phyloP scores from a whole-genome alignment of 2,329 filamentous ascomycete species.

The Alternaria sp. region DNA sequence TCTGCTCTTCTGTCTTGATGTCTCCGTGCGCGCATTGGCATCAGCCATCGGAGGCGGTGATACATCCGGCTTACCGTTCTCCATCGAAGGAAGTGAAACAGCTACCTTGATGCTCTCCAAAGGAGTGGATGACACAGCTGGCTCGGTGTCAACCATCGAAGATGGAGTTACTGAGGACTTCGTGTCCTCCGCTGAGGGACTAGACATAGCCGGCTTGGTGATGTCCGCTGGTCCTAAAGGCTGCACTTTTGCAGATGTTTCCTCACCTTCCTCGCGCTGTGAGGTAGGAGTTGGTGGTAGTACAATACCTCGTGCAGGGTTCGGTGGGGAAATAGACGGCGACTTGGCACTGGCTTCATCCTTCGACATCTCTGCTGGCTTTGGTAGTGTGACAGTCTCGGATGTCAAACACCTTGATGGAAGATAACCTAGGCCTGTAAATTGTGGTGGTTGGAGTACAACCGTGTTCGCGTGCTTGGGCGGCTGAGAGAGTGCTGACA shows the following conservation, averaged over 20 bases:
- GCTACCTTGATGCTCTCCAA: accelerated
- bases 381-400: neutral
- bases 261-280: neutral
- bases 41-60: neutral
- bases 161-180: neutral
- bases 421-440: neutral
- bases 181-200: neutral
- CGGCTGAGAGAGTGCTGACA: neutral
- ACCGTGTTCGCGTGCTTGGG: neutral
- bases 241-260: neutral
- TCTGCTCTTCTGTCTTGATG: neutral
- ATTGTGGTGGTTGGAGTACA: neutral
- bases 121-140: neutral
- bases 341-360: neutral
- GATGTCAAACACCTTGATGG: neutral
- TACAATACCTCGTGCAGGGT: neutral
- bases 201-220: too few species aligned
- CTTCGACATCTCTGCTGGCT: neutral
- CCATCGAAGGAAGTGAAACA: neutral
- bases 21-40: neutral
- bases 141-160: neutral
- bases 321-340: neutral
- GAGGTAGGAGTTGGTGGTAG: neutral
- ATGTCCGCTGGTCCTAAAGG: neutral
- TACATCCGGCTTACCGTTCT: neutral